These are phyloP conservation scores for Keithomyces neogunnii DNA, from an alignment of 2,329 filamentous ascomycete genomes.

Conservation along the genomic window DNA sequence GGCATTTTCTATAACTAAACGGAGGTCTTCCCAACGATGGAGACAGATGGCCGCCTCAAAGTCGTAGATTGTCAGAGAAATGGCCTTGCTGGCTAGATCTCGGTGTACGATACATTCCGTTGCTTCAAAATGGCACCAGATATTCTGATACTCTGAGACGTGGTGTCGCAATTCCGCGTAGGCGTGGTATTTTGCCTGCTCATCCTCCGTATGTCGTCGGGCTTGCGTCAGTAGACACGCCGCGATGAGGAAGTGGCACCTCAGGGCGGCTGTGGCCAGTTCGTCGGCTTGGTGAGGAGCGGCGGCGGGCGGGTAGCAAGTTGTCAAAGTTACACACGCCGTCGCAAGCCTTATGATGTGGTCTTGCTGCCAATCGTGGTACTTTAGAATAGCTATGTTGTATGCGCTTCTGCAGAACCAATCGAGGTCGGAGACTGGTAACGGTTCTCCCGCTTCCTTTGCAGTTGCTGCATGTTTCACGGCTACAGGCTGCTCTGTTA, in stretches of 20 bases:
- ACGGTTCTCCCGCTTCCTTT: conserved; percentile 36
- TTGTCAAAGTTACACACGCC: conserved; percentile 43
- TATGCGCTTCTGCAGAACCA: conserved; percentile 83
- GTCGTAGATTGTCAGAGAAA: conserved; percentile 64
- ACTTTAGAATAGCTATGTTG: conserved; percentile 61
- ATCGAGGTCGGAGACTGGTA: conserved; percentile 59
- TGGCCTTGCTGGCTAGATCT: conserved; percentile 54
- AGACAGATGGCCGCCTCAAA: conserved; percentile 67
- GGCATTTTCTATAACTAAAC: conserved; percentile 47
- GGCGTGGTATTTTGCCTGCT: conserved; percentile 43
- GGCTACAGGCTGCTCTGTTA: conserved; percentile 13
- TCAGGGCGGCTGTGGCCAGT: conserved; percentile 50
- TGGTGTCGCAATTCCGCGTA: conserved; percentile 56
- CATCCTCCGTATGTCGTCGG: conserved; percentile 13
- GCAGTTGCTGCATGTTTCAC: conserved; percentile 23
- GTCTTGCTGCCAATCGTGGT: conserved; percentile 42
- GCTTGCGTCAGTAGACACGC: conserved; percentile 20
- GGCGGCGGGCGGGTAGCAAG: conserved; percentile 40
- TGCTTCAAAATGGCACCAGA: not conserved
- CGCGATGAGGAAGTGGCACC: conserved; percentile 62
- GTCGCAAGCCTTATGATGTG: conserved; percentile 48
- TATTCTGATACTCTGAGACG: conserved; percentile 26
- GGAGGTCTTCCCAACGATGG: conserved; percentile 58
- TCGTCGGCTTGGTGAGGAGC: conserved; percentile 30
- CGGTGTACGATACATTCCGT: conserved; percentile 33